phyloP scores from a whole-genome alignment of 163 green algal genomes.

The Chlamydomonas reinhardtii region DNA sequence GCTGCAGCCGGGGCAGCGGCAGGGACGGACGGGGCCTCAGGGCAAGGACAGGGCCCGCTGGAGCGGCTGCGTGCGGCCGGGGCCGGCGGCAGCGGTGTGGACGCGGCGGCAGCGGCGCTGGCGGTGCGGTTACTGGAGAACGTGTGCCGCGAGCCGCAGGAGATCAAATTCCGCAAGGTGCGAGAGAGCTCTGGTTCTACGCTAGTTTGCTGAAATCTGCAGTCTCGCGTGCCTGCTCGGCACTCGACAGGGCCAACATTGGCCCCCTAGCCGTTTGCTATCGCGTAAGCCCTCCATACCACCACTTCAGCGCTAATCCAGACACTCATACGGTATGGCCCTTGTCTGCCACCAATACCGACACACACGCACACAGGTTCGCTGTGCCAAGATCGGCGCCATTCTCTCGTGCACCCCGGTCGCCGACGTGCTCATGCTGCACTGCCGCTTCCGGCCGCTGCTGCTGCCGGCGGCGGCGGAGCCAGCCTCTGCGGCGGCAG shows the following conservation, averaged over 20 bases:
- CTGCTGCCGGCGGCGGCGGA: background rate
- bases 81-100: background rate
- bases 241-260: too few relatives aligned
- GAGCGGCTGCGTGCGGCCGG: background rate
- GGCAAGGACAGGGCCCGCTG: background rate
- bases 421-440: background rate
- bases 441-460: constrained; percentile 27
- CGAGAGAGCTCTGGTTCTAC: too few relatives aligned
- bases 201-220: too few relatives aligned
- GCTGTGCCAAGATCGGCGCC: background rate
- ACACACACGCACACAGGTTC: background rate
- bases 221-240: too few relatives aligned
- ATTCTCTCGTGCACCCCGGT: background rate
- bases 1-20: background rate
- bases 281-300: too few relatives aligned
- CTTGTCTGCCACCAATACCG: too few relatives aligned
- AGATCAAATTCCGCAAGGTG: constrained; percentile 28
- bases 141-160: background rate
- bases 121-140: constrained; percentile 28
- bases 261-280: too few relatives aligned
- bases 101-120: background rate
- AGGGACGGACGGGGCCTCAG: too few relatives aligned
- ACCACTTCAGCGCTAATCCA: too few relatives aligned
- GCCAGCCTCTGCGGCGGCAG: background rate
- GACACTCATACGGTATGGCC: too few relatives aligned